Conservation (phyloP, 176 grass and related monocot species). For the Bonia amplexicaulis region DNA sequence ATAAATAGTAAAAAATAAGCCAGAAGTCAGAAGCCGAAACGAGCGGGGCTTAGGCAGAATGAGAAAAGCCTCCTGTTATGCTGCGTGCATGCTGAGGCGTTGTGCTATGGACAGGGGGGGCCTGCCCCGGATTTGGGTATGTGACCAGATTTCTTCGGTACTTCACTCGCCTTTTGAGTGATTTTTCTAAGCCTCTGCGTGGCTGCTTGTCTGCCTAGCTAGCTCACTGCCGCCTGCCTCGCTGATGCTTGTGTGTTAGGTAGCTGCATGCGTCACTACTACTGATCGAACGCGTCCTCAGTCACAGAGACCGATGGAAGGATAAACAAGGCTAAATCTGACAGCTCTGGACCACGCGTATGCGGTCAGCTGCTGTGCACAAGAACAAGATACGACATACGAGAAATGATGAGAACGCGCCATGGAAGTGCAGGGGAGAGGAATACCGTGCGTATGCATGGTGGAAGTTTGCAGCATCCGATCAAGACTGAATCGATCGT, state of each 20-base stretch:
- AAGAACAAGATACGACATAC: background rate
- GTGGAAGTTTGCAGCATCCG: background rate
- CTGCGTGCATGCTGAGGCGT: conserved; percentile 15
- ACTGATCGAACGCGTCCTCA: background rate
- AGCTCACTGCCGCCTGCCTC: background rate
- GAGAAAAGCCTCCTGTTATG: background rate
- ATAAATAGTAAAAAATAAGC: too few species aligned
- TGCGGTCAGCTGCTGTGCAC: background rate
- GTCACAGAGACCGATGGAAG: background rate
- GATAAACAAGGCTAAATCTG: background rate
- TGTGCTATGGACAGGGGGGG: background rate
- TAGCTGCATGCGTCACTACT: background rate
- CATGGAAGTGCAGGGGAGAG: background rate
- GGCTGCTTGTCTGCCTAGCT: conserved; percentile 6
- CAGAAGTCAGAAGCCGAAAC: too few species aligned
- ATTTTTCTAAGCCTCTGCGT: conserved; percentile 14
- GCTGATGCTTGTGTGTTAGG: background rate
- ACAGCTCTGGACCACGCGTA: background rate
- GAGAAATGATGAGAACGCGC: background rate
- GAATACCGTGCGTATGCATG: background rate
- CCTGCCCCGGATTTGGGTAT: conserved; percentile 21
- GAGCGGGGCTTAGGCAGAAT: conserved; percentile 22
- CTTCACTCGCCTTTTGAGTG: background rate
- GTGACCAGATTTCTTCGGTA: conserved; percentile 21
- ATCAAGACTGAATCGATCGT: background rate